Base-by-base conservation (phyloP, 1,139 yeast species). In the Scheffersomyces segobiensis region DNA sequence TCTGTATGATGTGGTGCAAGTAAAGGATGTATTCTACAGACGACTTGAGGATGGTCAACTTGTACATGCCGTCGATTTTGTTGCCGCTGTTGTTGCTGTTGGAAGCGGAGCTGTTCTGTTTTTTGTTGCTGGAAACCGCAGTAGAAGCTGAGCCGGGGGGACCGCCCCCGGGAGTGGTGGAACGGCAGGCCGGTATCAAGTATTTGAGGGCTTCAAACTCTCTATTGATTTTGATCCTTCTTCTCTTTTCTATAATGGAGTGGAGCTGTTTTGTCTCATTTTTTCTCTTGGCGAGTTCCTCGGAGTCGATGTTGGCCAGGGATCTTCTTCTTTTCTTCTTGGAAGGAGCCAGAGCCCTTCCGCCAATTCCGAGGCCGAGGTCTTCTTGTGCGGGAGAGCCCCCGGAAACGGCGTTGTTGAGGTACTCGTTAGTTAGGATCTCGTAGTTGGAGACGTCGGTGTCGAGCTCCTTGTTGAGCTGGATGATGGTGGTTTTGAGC, bases 181-280 rank as follows among this genome's bases (percentile, higher is more conserved):
- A 72, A 50, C 89, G 76, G 70, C 96, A 91, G 14, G 96, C 93
- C 1, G 97, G 97, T 21, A 91, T 87, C 55, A 91, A 75, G 65
- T 83, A 87, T 68, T 91, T 89, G 60, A 91, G 79, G 1, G 95
- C 93, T 67, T 89, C 96, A 69, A 90, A 91, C 71, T 91, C 96
- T 59, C 93, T 79, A 71, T 91, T 91, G 77, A 91, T 89, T 70
- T 89, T 89, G 58, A 88, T 83, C 58, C 97, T 77, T 64, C 97
- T 80, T 65, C 92, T 84, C 66, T 91, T 88, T 69, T 91, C 97
- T 62, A 91, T 91, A 53, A 89, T 87, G 7, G 92, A 87, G 71
- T 91, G 97, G 46, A 91, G 87, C 66, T 80, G 83, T 62, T 79
- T 80, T 71, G 75, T 89, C 63, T 88, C 91, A 59, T 80, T 77